phyloP scores from a whole-genome alignment of 1,284 basidiomycete species.

The Meripilus lineatus region DNA sequence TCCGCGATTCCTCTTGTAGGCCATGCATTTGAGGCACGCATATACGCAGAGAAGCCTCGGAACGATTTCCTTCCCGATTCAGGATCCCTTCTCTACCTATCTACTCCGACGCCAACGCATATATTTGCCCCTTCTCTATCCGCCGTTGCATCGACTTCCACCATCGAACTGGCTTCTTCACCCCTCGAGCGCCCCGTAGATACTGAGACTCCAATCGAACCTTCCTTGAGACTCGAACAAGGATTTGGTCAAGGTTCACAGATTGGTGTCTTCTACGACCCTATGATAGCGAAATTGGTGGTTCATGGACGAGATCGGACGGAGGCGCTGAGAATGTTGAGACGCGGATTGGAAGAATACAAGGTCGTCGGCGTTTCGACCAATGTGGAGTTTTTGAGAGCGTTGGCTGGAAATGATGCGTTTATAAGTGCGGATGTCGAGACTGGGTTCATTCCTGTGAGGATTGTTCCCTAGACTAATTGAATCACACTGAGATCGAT shows the following conservation, averaged over 20 bases:
- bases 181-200: slow-evolving; percentile 28
- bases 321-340: slow-evolving; percentile 78
- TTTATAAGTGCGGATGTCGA: slow-evolving; percentile 86
- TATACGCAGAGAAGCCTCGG: slow-evolving; percentile 94
- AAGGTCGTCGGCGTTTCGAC: slow-evolving; percentile 89
- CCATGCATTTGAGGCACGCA: slow-evolving; percentile 94
- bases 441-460: slow-evolving; percentile 86
- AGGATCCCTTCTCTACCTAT: slow-evolving; percentile 76
- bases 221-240: slow-evolving; percentile 84
- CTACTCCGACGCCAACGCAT: slow-evolving; percentile 67
- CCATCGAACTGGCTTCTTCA: slow-evolving; percentile 4
- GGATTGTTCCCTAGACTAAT: slow-evolving; percentile 13
- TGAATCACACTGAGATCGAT: background rate
- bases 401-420: slow-evolving; percentile 69
- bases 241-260: slow-evolving; percentile 84
- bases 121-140: slow-evolving; percentile 45
- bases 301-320: slow-evolving; percentile 85
- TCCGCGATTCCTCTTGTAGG: slow-evolving; percentile 79
- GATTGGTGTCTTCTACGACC: slow-evolving; percentile 92
- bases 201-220: slow-evolving; percentile 40
- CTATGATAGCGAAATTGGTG: slow-evolving; percentile 93
- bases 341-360: slow-evolving; percentile 82
- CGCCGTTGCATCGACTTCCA: slow-evolving; percentile 27
- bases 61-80: slow-evolving; percentile 93
- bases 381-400: slow-evolving; percentile 85